Percentiles rank a stretch among this genome's conserved stretches.
phyloP scores from a whole-genome alignment of 2,329 filamentous ascomycete genomes.

The Arthrobotrys megalospora region DNA sequence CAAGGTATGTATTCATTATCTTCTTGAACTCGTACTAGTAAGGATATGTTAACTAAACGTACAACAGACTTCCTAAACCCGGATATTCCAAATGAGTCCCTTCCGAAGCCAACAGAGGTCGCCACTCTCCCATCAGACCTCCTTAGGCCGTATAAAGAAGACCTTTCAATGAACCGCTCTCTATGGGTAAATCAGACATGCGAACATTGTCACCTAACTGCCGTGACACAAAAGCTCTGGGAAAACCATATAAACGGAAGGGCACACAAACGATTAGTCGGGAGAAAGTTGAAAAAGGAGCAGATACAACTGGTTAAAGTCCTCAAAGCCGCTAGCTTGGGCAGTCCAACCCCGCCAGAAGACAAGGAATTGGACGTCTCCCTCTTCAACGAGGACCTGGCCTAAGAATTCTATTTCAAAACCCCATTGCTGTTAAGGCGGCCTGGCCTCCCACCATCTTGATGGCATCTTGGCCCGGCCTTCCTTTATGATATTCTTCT shows the following conservation, averaged over 20 bases:
- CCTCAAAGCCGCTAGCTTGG: slow-evolving; percentile 24
- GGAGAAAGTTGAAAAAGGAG: slow-evolving; percentile 47
- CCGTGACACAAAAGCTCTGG: slow-evolving; percentile 51
- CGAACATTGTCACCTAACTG: slow-evolving; percentile 51
- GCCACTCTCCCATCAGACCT: slow-evolving; percentile 45
- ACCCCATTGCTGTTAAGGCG: slow-evolving; percentile 54
- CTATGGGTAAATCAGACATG: slow-evolving; percentile 51
- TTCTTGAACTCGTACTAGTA: neutral
- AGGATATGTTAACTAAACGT: slow-evolving; percentile 26
- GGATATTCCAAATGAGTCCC: slow-evolving; percentile 44
- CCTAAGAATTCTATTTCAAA: slow-evolving; percentile 25
- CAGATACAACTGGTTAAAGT: slow-evolving; percentile 44
- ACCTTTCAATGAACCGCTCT: slow-evolving; percentile 51
- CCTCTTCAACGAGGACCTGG: slow-evolving; percentile 10
- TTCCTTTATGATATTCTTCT: slow-evolving; percentile 72
- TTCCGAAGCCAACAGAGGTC: slow-evolving; percentile 52
- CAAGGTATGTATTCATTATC: slow-evolving; percentile 62
- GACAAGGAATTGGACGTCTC: slow-evolving; percentile 18
- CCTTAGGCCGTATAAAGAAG: slow-evolving; percentile 47
- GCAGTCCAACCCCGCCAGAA: neutral
- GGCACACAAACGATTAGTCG: slow-evolving; percentile 37
- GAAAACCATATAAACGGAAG: slow-evolving; percentile 50
- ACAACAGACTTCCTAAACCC: slow-evolving; percentile 53
- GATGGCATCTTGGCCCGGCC: slow-evolving; percentile 60
- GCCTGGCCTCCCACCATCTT: slow-evolving; percentile 36